Percentiles rank a stretch among this genome's conserved stretches.
phyloP scores from a whole-genome alignment of 2,329 filamentous ascomycete genomes.

The Sclerotinia subarctica region DNA sequence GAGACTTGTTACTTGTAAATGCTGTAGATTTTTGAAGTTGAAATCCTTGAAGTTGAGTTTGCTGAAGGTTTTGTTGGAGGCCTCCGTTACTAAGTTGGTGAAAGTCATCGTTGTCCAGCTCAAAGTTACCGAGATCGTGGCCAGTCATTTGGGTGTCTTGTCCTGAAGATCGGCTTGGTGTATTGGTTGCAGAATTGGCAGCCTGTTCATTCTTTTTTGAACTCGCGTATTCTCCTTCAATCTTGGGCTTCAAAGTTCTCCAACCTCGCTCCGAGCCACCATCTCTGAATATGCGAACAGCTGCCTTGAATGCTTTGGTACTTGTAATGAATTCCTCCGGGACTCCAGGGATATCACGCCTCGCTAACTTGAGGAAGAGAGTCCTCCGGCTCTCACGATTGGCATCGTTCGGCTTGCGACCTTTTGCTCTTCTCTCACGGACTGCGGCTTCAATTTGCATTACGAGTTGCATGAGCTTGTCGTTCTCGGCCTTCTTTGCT shows the following conservation, averaged over 20 bases:
- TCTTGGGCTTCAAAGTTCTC: constrained; percentile 37
- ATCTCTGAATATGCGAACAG: constrained; percentile 36
- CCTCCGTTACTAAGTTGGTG: neutral
- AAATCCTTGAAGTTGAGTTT: neutral
- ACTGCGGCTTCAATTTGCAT: constrained; percentile 33
- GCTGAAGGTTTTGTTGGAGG: neutral
- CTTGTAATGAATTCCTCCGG: constrained; percentile 31
- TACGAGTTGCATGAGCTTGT: constrained; percentile 35
- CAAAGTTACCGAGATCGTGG: neutral
- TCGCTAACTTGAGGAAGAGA: constrained; percentile 32
- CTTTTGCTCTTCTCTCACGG: constrained; percentile 27
- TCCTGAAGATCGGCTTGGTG: neutral
- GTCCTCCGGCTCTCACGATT: constrained; percentile 32
- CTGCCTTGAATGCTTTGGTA: constrained; percentile 33
- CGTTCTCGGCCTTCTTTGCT: constrained; percentile 31
- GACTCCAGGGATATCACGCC: constrained; percentile 34
- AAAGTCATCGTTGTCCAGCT: neutral
- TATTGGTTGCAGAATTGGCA: neutral
- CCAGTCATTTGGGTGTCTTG: neutral
- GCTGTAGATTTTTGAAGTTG: neutral
- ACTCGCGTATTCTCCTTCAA: constrained; percentile 31
- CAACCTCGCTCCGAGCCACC: constrained; percentile 37
- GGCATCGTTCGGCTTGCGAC: constrained; percentile 31
- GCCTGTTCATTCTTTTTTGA: neutral
- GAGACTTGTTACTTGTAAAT: neutral